Conservation (phyloP, 192 early-diverging fungal genomes). For the Fimicolochytrium jonesii region DNA sequence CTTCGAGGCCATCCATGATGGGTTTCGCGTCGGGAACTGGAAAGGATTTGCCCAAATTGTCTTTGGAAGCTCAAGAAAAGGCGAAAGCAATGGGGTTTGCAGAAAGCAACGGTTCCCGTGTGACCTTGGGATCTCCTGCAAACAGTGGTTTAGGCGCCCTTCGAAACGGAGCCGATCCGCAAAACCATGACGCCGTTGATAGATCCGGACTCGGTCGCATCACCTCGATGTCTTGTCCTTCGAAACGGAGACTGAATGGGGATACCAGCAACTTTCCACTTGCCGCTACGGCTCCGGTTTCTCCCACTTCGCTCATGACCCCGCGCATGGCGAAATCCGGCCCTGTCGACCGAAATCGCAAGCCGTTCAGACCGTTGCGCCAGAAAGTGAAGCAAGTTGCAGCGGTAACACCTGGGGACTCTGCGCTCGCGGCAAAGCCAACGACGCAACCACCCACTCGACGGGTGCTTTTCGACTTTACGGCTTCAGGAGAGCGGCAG, state of each 20-base stretch:
- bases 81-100: background rate
- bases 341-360: no score
- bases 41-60: constrained; percentile 8
- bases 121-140: background rate
- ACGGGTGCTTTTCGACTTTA: no score
- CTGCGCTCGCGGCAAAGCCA: no score
- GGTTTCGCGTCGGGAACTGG: constrained; percentile 17
- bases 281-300: no score
- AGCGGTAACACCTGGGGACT: no score
- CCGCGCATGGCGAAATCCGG: no score
- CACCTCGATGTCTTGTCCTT: background rate
- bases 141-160: background rate
- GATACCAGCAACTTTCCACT: no score
- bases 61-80: background rate
- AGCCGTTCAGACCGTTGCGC: no score
- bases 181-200: background rate
- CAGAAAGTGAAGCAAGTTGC: no score
- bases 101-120: background rate
- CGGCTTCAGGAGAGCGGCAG: background rate
- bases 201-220: background rate
- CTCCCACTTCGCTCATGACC: no score
- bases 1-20: background rate
- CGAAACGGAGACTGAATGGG: no score
- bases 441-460: no score
- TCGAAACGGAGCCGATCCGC: background rate